phyloP scores from a whole-genome alignment of 495 filamentous ascomycete genomes.

The Aspergillus diversus region DNA sequence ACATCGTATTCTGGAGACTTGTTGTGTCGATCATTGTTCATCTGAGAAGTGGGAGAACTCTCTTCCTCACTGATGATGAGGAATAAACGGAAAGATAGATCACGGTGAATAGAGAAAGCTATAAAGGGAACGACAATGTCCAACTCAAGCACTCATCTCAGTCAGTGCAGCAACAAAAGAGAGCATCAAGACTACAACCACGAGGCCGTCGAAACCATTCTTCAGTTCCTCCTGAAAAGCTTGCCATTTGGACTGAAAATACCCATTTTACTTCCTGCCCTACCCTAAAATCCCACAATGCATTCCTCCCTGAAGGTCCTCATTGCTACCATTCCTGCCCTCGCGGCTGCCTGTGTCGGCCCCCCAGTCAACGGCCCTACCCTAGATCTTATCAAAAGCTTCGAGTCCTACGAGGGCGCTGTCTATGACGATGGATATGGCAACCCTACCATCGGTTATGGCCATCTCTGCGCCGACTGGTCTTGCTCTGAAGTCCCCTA shows the following conservation, averaged over 20 bases:
- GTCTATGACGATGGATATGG: slow-evolving; percentile 47
- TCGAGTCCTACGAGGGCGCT: slow-evolving; percentile 38
- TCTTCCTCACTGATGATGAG: neutral
- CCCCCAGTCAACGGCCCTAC: slow-evolving; percentile 41
- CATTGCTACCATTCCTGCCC: slow-evolving; percentile 19
- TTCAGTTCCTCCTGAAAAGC: neutral
- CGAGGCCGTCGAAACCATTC: neutral
- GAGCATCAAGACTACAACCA: too few relatives aligned
- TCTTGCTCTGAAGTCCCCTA: slow-evolving; percentile 50
- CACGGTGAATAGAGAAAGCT: neutral
- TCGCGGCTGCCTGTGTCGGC: slow-evolving; percentile 32
- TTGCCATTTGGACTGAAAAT: too few relatives aligned
- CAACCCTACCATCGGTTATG: slow-evolving; percentile 55
- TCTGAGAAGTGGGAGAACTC: neutral
- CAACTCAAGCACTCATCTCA: neutral
- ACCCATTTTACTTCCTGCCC: neutral
- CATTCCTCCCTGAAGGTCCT: slow-evolving; percentile 12
- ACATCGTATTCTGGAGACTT: neutral
- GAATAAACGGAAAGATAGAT: neutral
- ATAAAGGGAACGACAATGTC: neutral
- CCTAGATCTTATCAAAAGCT: slow-evolving; percentile 42
- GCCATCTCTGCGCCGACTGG: slow-evolving; percentile 48
- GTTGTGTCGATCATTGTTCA: neutral
- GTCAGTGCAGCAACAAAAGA: neutral
- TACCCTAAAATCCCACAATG: neutral